Evolutionary conservation across 306 rosid species (phyloP).

Genomic region (Medicago ruthenica): DNA sequence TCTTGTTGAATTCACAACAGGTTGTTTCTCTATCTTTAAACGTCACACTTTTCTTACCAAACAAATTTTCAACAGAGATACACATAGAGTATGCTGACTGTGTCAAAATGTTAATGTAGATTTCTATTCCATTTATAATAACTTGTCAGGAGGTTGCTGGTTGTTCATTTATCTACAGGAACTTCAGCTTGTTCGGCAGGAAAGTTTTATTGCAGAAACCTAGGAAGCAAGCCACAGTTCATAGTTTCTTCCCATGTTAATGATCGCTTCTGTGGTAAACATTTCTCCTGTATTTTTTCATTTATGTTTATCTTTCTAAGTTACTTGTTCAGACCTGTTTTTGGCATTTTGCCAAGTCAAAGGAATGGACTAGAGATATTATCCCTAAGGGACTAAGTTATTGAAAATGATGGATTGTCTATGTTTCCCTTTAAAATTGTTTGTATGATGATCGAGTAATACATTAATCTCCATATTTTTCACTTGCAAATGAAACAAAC

Average conservation of each 20-base stretch:
- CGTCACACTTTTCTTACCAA: background rate
- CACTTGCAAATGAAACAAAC: background rate
- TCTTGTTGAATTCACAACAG: background rate
- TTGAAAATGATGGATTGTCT: constrained; percentile 14
- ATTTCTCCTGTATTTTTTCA: background rate
- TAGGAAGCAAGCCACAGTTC: constrained; percentile 83
- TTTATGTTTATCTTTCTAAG: constrained; percentile 6
- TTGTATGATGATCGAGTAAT: background rate
- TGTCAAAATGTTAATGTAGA: constrained; percentile 1
- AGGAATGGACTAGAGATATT: background rate
- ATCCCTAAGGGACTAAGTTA: constrained; percentile 15
- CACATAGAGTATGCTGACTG: too few species aligned
- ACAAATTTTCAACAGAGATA: too few species aligned
- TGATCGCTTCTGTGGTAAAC: constrained; percentile 83
- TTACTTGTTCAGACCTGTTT: constrained; percentile 12
- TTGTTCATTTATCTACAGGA: constrained; percentile 59
- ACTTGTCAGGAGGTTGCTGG: constrained; percentile 24
- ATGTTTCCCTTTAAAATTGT: constrained; percentile 14
- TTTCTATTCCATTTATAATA: constrained; percentile 17
- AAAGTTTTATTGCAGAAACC: constrained; percentile 77
- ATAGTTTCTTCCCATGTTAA: constrained; percentile 83
- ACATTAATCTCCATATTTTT: background rate
- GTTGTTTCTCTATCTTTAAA: constrained; percentile 15
- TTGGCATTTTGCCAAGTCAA: constrained; percentile 7
- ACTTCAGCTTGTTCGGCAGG: constrained; percentile 86